phyloP scores from a whole-genome alignment of 2,329 filamentous ascomycete genomes.

The Hypoxylon sp. region DNA sequence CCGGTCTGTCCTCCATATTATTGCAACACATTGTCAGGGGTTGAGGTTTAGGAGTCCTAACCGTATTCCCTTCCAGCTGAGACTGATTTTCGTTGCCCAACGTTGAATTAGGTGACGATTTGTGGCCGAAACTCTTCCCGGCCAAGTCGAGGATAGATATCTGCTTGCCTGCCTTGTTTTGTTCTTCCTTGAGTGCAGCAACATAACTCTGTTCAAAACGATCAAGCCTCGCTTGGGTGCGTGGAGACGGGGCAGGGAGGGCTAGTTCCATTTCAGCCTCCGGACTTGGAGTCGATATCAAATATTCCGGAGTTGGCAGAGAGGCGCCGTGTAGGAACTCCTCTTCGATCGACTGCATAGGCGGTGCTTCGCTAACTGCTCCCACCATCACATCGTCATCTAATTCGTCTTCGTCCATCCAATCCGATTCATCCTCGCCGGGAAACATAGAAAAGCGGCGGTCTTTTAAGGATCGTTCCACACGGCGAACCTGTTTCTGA shows the following conservation, averaged over 20 bases:
- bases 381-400: slow-evolving; percentile 5
- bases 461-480: slow-evolving; percentile 16
- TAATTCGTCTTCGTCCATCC: slow-evolving; percentile 22
- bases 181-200: slow-evolving; percentile 8
- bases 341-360: slow-evolving; percentile 32
- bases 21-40: not conserved
- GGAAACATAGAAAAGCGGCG: slow-evolving; percentile 9
- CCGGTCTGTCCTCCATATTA: not conserved
- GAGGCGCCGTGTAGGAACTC: not conserved
- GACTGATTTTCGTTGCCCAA: not conserved
- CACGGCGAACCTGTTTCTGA: slow-evolving; percentile 20
- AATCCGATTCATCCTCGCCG: slow-evolving; percentile 25
- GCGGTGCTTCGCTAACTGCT: not conserved
- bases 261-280: not conserved
- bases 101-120: not conserved
- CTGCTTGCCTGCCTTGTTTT: slow-evolving; percentile 7
- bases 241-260: slow-evolving; percentile 16
- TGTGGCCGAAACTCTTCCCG: not conserved
- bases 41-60: not conserved
- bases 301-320: not conserved
- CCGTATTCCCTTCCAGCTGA: not conserved
- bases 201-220: slow-evolving; percentile 10
- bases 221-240: slow-evolving; percentile 11
- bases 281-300: not conserved
- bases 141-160: slow-evolving; percentile 12